These are phyloP conservation scores for Saccharum officinarum DNA, from an alignment of 176 grass and related monocot species.

Conservation along the genomic window DNA sequence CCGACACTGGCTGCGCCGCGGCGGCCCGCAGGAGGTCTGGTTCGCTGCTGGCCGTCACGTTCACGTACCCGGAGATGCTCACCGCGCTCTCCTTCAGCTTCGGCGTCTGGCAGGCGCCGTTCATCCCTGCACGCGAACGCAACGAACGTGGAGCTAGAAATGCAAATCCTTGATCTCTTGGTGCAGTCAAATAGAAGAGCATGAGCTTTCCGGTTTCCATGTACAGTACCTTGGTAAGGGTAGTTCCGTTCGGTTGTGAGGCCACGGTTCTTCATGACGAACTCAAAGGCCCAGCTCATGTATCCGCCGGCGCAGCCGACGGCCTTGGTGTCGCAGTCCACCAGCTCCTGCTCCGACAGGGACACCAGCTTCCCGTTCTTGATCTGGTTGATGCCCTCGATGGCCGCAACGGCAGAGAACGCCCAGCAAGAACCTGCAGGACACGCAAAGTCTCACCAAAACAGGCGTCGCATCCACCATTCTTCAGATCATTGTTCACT, in stretches of 20 bases:
- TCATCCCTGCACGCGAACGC: background rate
- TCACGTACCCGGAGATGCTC: constrained; percentile 38
- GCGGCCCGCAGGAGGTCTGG: constrained; percentile 41
- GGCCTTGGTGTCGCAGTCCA: constrained; percentile 49
- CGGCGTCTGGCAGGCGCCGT: constrained; percentile 34
- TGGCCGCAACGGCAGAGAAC: constrained; percentile 63
- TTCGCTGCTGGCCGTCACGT: constrained; percentile 58
- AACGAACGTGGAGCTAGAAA: background rate
- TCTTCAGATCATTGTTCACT: background rate
- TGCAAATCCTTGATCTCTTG: background rate
- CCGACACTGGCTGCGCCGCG: constrained; percentile 54
- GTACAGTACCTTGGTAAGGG: constrained; percentile 39
- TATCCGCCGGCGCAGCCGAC: constrained; percentile 57
- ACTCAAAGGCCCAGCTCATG: constrained; percentile 47
- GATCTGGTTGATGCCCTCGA: constrained; percentile 70
- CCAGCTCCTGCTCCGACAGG: constrained; percentile 78
- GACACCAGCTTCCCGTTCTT: constrained; percentile 50
- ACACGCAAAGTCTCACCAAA: background rate
- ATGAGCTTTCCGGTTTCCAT: background rate
- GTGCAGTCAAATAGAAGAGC: background rate
- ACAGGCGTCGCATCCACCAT: background rate
- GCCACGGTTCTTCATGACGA: constrained; percentile 49
- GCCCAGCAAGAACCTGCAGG: constrained; percentile 66
- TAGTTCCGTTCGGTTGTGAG: constrained; percentile 57
- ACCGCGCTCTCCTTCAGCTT: constrained; percentile 39